These are phyloP conservation scores for Panaeolus cyanescens DNA, from an alignment of 768 basidiomycete species.

Conservation along the genomic window DNA sequence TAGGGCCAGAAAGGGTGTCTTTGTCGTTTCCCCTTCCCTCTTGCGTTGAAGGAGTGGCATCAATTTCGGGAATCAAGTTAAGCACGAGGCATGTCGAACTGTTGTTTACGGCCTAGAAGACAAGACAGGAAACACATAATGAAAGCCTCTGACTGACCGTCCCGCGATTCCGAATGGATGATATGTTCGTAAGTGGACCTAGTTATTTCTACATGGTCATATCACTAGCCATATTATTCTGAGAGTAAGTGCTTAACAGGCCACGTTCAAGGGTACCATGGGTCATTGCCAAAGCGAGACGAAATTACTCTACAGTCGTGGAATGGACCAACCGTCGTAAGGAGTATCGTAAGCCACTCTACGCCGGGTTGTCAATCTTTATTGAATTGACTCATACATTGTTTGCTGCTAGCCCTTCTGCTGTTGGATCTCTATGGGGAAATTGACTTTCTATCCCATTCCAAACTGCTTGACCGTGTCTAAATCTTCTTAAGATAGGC, in stretches of 20 bases:
- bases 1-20: neutral
- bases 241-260: neutral
- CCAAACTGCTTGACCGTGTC: neutral
- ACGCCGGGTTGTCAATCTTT: neutral
- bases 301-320: neutral
- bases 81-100: neutral
- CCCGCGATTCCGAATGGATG: neutral
- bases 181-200: neutral
- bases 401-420: neutral
- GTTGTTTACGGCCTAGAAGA: neutral
- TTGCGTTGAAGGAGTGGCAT: neutral
- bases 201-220: neutral
- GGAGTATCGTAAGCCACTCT: neutral
- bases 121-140: constrained; percentile 3
- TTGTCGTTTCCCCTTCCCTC: constrained; percentile 1
- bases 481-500: neutral
- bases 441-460: neutral
- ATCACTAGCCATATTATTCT: neutral
- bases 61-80: neutral
- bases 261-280: neutral
- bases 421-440: neutral
- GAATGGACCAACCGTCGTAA: neutral
- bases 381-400: neutral
- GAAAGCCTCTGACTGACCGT: neutral
- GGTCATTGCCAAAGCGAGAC: neutral